Evolutionary conservation across 1,284 basidiomycete species (phyloP), one percentile per base, ranked within the genome.

Genomic region (Cutaneotrichosporon curvatum): DNA sequence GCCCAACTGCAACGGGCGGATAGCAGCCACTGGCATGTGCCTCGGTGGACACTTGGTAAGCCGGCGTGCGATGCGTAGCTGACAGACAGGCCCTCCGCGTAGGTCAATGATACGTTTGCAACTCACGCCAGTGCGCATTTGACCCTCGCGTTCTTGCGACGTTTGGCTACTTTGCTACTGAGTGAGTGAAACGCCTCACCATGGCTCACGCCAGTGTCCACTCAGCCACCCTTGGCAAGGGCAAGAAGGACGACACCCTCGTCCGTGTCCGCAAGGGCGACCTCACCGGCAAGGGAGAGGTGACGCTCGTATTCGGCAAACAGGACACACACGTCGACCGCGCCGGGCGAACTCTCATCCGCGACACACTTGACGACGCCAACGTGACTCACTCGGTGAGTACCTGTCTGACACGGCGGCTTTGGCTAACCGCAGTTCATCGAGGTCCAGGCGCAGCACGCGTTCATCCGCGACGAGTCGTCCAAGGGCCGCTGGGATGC

Each of bases 401-500:
- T 59, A 30, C 10, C 43, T 28, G 12, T 28, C 12, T 28, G 25
- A 28, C 25, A 28, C 18, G 46, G 4, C 31, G 30, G 25, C 33
- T 49, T 4, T 7, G 2, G 19, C 41, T 38, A 28, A 37, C 34
- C 48, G 10, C 66, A 94, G 87, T 88, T 91, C 63, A 73, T 91
- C 48, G 88, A 92, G 63, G 87, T 91, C 8, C 88, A 91, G 69
- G 90, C 89, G 0, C 89, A 92, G 61, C 90, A 94, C 60, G 90
- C 90, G 4, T 95, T 94, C 71, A 84, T 94, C 58, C 82, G 90
- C 6, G 90, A 94, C 67, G 86, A 90, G 61, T 78, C 79, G 3
- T 88, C 85, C 31, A 94, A 94, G 67, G 89, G 87, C 2, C 79
- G 90, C 43, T 95, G 88, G 87, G 90, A 95, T 63, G 87, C 88